Percentiles rank a stretch among this genome's conserved stretches.
phyloP scores from a whole-genome alignment of 2,329 filamentous ascomycete genomes.

The Epichloe elymi region DNA sequence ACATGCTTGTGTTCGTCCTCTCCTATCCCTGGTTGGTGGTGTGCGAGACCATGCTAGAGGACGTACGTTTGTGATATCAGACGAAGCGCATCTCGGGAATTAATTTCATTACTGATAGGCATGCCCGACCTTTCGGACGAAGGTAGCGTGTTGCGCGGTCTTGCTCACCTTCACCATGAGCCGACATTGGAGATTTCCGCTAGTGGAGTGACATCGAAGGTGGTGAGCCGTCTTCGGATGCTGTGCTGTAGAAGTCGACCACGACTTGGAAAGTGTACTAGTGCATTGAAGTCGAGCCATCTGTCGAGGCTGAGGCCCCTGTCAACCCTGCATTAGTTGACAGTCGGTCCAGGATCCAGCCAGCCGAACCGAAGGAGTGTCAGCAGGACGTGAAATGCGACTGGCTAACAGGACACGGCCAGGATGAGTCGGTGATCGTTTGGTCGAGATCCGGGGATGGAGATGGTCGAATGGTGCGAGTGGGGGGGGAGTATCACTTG shows the following conservation, averaged over 20 bases:
- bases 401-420: constrained; percentile 19
- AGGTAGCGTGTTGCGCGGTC: neutral
- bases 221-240: neutral
- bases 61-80: neutral
- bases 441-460: constrained; percentile 14
- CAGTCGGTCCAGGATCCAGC: constrained; percentile 7
- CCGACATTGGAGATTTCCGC: neutral
- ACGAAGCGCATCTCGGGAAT: neutral
- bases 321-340: constrained; percentile 9
- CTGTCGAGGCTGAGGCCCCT: constrained; percentile 1
- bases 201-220: neutral
- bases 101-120: neutral
- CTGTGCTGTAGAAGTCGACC: neutral
- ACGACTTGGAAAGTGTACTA: neutral
- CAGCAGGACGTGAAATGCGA: constrained; percentile 18
- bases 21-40: neutral
- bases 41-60: neutral
- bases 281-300: neutral
- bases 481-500: neutral
- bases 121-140: neutral
- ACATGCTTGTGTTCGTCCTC: neutral
- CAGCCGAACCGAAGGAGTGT: constrained; percentile 10
- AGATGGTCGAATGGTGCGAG: neutral
- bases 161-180: neutral
- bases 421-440: constrained; percentile 15